Evolutionary conservation across 306 rosid species (phyloP), one percentile per base, ranked within the genome.

Genomic region (Vigna reflexopilosa): DNA sequence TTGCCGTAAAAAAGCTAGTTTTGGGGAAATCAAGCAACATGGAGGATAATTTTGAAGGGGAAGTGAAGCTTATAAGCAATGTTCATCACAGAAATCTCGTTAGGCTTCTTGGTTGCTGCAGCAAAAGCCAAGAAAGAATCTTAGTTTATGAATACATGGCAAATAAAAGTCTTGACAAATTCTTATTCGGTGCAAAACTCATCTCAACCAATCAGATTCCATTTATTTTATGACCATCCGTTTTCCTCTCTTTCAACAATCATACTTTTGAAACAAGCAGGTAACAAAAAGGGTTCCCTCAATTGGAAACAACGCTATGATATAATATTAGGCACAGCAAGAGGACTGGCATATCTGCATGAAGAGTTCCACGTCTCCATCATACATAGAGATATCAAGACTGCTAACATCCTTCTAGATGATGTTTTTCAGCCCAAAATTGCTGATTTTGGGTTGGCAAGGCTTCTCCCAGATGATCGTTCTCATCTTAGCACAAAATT

Each of bases 91-190:
- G 40, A 0, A 26, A 59, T 59, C 40, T 59, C 1, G 66, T 59
- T 28, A 26, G 66, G 13, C 66, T 59, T 28, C 66, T 59, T 13
- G 66, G 66, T 59, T 59, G 40, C 14, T 59, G 66, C 40, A 59
- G 4, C 19, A 89, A 89, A 79, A 91, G 90, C 17, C 88, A 82
- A 40, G 89, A 91, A 32, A 80, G 87, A 74, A 86, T 91, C 57
- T 87, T 91, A 28, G 91, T 91, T 69, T 89, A 84, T 49, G 90
- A 91, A 76, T 89, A 85, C 87, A 91, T 91, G 96, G 81, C 84
- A 38, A 87, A 91, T 26, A 84, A 77, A 70, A 91, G 93, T 63
- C 88, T 89, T 6, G 91, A 89, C 74, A 88, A 52, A 83, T 91
- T 87, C 86, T 77, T 91, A 62, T 91, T 86, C 75, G 90, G 96